phyloP scores from a whole-genome alignment of 768 basidiomycete genomes.

The Russula sp. region DNA sequence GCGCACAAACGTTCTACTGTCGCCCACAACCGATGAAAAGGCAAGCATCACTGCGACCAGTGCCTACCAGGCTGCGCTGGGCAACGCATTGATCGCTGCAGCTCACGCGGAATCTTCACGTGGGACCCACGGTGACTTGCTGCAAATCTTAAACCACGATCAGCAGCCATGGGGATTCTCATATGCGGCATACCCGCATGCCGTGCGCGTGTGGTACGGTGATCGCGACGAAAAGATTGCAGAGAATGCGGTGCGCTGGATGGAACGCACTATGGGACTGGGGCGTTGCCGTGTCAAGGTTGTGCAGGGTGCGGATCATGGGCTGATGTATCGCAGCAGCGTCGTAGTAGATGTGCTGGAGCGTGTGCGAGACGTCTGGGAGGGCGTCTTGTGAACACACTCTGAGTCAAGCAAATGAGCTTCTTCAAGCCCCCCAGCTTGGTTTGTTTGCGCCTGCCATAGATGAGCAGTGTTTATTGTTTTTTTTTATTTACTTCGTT shows the following conservation, averaged over 20 bases:
- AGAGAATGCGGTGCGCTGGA: slow-evolving; percentile 87
- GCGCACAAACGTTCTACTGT: slow-evolving; percentile 44
- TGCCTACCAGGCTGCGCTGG: slow-evolving; percentile 68
- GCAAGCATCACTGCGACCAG: slow-evolving; percentile 37
- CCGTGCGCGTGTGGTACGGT: slow-evolving; percentile 87
- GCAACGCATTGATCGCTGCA: slow-evolving; percentile 86
- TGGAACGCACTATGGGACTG: slow-evolving; percentile 79
- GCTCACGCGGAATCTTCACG: slow-evolving; percentile 93
- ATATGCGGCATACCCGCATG: slow-evolving; percentile 73
- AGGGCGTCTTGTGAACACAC: slow-evolving; percentile 19
- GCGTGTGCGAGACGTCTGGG: slow-evolving; percentile 51
- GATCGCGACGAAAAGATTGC: slow-evolving; percentile 92
- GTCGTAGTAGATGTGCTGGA: slow-evolving; percentile 87
- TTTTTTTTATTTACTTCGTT: slow-evolving; percentile 9
- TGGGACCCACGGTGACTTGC: slow-evolving; percentile 85
- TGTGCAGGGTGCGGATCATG: slow-evolving; percentile 86
- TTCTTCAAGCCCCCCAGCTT: not conserved
- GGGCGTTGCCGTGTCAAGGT: slow-evolving; percentile 76
- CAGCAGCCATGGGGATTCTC: slow-evolving; percentile 88
- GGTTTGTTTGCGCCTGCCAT: not conserved
- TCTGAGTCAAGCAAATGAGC: not conserved
- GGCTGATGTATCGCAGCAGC: slow-evolving; percentile 86
- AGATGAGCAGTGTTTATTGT: not conserved
- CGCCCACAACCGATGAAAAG: slow-evolving; percentile 31
- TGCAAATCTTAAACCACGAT: slow-evolving; percentile 90